A percentile compares a stretch with the other conserved stretches of the same genome.
These are phyloP conservation scores for Lachnellula hyalina DNA, from an alignment of 2,329 filamentous ascomycete genomes.

Conservation along the genomic window DNA sequence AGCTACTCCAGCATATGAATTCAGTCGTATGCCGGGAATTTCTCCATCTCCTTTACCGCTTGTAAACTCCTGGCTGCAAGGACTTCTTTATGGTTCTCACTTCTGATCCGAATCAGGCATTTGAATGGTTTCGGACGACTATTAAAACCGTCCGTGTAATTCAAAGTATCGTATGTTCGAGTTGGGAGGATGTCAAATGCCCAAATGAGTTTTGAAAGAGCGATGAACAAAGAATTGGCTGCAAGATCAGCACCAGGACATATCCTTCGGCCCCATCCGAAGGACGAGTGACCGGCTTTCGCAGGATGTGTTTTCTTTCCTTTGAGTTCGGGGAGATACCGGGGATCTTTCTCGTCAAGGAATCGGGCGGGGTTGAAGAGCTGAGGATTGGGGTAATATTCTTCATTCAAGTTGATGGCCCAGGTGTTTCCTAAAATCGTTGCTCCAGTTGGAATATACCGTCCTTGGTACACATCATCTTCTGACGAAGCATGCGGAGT, in stretches of 20 bases:
- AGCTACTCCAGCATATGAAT: not conserved
- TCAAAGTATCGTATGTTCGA: constrained; percentile 21
- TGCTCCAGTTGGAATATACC: constrained; percentile 36
- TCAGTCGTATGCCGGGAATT: constrained; percentile 20
- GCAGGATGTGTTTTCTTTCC: constrained; percentile 18
- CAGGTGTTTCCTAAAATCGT: constrained; percentile 36
- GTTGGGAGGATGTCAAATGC: constrained; percentile 37
- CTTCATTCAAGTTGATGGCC: constrained; percentile 35
- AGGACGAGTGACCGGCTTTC: constrained; percentile 31
- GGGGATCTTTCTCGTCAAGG: constrained; percentile 21
- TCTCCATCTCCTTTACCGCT: constrained; percentile 24
- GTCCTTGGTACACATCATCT: constrained; percentile 34
- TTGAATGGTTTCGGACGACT: constrained; percentile 32
- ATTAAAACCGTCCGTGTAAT: constrained; percentile 32
- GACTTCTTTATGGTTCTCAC: constrained; percentile 28
- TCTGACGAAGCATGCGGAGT: constrained; percentile 39
- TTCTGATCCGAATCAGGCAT: constrained; percentile 29
- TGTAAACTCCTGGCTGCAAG: constrained; percentile 30
- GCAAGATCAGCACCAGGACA: constrained; percentile 55
- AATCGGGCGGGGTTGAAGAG: constrained; percentile 41
- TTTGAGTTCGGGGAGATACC: constrained; percentile 23
- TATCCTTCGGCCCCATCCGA: constrained; percentile 40
- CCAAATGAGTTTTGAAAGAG: constrained; percentile 47
- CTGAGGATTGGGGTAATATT: constrained; percentile 38
- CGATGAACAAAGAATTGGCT: constrained; percentile 43